Evolutionary conservation across 2,329 filamentous ascomycete genomes (phyloP), one percentile per base, ranked within the genome.

Genomic region (Trichoderma pleuroti): DNA sequence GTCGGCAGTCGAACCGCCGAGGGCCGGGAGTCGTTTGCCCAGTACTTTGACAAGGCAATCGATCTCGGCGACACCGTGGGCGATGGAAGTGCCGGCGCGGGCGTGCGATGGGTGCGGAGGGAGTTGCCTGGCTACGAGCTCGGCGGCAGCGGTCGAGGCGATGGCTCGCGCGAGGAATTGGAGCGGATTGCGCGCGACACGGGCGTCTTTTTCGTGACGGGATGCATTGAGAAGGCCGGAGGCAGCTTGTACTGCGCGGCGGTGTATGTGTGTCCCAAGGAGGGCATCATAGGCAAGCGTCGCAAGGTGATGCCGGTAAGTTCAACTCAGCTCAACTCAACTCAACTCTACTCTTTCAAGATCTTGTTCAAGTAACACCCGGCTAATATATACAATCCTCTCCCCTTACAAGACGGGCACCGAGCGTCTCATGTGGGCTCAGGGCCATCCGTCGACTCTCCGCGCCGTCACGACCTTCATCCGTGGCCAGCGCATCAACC

Each of bases 231-330:
- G 81, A 89, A 87, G 75, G 87, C 90, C 1, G 94, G 91, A 0
- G 94, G 94, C 0, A 95, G 91, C 72, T 78, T 98, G 65, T 98
- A 97, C 78, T 98, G 94, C 79, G 85, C 89, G 4, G 93, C 88
- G 1, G 86, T 97, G 5, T 97, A 96, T 77, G 90, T 97, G 0
- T 93, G 92, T 78, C 94, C 94, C 0, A 83, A 81, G 54, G 78
- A 86, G 60, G 94, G 94, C 6, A 80, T 92, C 9, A 78, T 97
- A 24, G 94, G 93, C 24, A 98, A 98, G 85, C 87, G 94, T 74
- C 86, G 94, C 76, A 98, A 98, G 81, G 92, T 98, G 26, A 95
- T 97, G 90, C 95, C 94, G 21, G 91, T 92, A 80, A 76, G 88
- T 83, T 32, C 32, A 32, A 72, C 39, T 42, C 36, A 18, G 9